A percentile compares a stretch with the other conserved stretches of the same genome.
Conservation (phyloP, 768 basidiomycete species). For the Tubosaeta brunneosetosa region DNA sequence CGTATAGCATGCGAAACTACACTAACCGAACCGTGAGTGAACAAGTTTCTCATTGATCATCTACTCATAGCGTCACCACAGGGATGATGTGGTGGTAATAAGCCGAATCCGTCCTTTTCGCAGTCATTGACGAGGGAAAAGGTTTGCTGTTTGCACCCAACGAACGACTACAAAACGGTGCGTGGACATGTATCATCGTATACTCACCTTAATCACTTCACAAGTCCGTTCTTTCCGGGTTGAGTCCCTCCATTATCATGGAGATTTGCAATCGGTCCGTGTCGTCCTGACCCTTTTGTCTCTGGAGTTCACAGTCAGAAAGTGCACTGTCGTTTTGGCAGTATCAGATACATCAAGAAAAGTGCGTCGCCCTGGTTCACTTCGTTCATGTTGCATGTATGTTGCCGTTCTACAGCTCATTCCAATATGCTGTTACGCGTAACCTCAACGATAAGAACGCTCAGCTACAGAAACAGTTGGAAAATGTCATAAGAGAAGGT, state of each 20-base stretch:
- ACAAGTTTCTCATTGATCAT: not conserved
- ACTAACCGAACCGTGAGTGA: constrained; percentile 68
- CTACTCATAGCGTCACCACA: constrained; percentile 1
- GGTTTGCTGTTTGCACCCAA: constrained; percentile 80
- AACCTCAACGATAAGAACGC: constrained; percentile 80
- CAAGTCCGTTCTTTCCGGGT: constrained; percentile 81
- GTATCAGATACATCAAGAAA: constrained; percentile 85
- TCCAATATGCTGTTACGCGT: constrained; percentile 78
- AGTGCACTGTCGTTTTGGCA: constrained; percentile 90
- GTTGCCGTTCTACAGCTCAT: constrained; percentile 37
- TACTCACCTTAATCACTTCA: not conserved
- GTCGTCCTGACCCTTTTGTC: not conserved
- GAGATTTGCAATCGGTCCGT: constrained; percentile 77
- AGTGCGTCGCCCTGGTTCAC: constrained; percentile 36
- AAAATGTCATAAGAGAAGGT: constrained; percentile 86
- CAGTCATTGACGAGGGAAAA: constrained; percentile 24
- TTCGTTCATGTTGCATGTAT: not conserved
- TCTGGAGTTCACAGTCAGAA: constrained; percentile 2
- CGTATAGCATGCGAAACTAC: constrained; percentile 74
- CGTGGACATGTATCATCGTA: constrained; percentile 31
- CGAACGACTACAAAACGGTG: constrained; percentile 90
- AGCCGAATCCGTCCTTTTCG: not conserved
- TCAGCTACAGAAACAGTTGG: constrained; percentile 79
- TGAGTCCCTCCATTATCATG: constrained; percentile 68
- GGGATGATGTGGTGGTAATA: constrained; percentile 58